A percentile compares a stretch with the other conserved stretches of the same genome.
Evolutionary conservation across 1,139 yeast genomes (phyloP).

Genomic region (Hanseniaspora uvarum): DNA sequence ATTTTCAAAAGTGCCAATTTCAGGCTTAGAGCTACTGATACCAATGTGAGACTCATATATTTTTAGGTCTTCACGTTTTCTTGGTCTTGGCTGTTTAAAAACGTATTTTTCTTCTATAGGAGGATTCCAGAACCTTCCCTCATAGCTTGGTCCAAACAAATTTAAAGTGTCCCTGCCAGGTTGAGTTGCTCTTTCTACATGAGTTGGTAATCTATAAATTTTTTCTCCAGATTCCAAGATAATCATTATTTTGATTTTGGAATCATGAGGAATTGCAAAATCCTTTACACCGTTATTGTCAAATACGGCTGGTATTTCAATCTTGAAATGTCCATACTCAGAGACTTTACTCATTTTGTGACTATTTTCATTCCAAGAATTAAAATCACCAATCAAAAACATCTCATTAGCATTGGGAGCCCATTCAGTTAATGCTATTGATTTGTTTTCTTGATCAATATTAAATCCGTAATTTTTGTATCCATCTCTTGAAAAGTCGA

Average conservation of each 20-base stretch:
- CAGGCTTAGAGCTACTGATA: constrained; percentile 82
- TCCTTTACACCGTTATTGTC: constrained; percentile 32
- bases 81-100: constrained; percentile 58
- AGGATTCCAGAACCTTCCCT: constrained; percentile 92
- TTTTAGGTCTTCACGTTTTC: constrained; percentile 46
- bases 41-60: constrained; percentile 96
- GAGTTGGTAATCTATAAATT: constrained; percentile 77
- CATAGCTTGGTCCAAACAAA: constrained; percentile 49
- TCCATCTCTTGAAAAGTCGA: constrained; percentile 39
- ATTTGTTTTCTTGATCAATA: constrained; percentile 42
- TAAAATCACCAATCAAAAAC: constrained; percentile 79
- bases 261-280: constrained; percentile 68
- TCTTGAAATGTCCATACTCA: constrained; percentile 60
- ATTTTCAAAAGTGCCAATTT: constrained; percentile 72
- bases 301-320: constrained; percentile 43
- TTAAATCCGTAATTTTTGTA: constrained; percentile 72
- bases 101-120: constrained; percentile 33
- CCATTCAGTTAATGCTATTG: constrained; percentile 65
- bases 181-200: constrained; percentile 77
- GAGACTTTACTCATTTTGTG: constrained; percentile 44
- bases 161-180: constrained; percentile 42
- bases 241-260: constrained; percentile 66
- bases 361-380: constrained; percentile 59
- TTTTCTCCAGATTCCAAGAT: constrained; percentile 56
- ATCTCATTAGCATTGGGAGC: constrained; percentile 78